A percentile compares a stretch with the other conserved stretches of the same genome.
These are phyloP conservation scores for Aspergillus unguis DNA, from an alignment of 2,329 filamentous ascomycete genomes.

Conservation along the genomic window DNA sequence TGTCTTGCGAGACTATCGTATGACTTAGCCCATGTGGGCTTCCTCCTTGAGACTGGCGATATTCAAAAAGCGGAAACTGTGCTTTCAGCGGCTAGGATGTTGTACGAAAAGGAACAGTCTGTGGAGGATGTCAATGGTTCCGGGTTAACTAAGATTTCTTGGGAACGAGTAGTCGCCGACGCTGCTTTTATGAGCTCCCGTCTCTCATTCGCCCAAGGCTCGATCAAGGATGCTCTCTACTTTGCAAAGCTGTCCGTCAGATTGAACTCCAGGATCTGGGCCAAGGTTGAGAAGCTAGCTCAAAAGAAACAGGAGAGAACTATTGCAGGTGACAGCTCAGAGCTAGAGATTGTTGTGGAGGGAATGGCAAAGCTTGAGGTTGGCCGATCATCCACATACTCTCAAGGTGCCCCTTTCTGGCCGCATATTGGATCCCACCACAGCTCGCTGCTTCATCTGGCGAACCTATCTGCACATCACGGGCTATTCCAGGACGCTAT, in stretches of 20 bases:
- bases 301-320: conserved; percentile 34
- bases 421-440: conserved; percentile 70
- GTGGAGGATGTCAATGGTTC: conserved; percentile 32
- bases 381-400: conserved; percentile 42
- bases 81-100: conserved; percentile 26
- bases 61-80: conserved; percentile 55
- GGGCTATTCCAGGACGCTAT: conserved; percentile 85
- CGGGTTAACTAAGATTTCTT: conserved; percentile 40
- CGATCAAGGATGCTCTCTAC: conserved; percentile 45
- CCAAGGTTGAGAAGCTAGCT: conserved; percentile 47
- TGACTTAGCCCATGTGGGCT: conserved; percentile 71
- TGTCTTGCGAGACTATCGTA: conserved; percentile 53
- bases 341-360: conserved; percentile 37
- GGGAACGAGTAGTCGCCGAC: conserved; percentile 56
- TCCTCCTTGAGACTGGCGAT: conserved; percentile 65
- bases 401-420: conserved; percentile 72
- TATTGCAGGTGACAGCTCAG: conserved; percentile 22
- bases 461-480: conserved; percentile 74
- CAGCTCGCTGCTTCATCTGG: conserved; percentile 68
- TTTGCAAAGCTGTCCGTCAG: conserved; percentile 49
- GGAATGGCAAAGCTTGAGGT: conserved; percentile 40
- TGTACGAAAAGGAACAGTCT: conserved; percentile 33
- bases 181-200: conserved; percentile 64
- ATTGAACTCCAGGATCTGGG: conserved; percentile 52
- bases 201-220: conserved; percentile 58